Conservation (phyloP, 352 stramenopile genomes). For the Globisporangium nodosum region DNA sequence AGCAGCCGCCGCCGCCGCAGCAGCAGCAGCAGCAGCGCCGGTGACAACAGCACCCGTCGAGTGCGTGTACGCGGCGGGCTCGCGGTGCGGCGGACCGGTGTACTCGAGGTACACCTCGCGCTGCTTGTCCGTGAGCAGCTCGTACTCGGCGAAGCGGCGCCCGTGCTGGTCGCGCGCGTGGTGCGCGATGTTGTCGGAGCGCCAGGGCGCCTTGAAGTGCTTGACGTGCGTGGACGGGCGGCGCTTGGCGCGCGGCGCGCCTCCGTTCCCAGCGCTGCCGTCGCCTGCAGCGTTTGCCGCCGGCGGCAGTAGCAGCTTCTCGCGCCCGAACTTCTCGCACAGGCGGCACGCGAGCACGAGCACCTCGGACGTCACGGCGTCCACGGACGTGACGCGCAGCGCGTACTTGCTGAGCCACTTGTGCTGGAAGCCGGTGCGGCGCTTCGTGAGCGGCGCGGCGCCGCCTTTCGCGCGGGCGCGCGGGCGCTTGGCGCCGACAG, state of each 20-base stretch:
- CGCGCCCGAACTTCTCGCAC: slow-evolving; percentile 13
- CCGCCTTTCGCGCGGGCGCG: neutral
- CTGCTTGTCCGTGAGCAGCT: slow-evolving; percentile 14
- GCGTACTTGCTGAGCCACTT: slow-evolving; percentile 16
- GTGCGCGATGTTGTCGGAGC: slow-evolving; percentile 14
- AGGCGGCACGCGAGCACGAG: slow-evolving; percentile 13
- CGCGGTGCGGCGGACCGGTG: neutral
- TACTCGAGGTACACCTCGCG: slow-evolving; percentile 13
- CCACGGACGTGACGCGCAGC: slow-evolving; percentile 9
- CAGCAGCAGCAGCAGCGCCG: neutral
- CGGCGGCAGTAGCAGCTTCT: slow-evolving; percentile 6
- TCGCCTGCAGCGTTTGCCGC: neutral
- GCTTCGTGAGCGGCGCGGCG: slow-evolving; percentile 2
- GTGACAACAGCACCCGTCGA: neutral
- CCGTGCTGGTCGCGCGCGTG: slow-evolving; percentile 13
- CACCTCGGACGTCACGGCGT: slow-evolving; percentile 13
- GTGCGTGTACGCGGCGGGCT: neutral
- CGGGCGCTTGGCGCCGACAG: neutral
- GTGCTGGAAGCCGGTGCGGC: slow-evolving; percentile 13
- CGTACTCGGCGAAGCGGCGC: slow-evolving; percentile 11
- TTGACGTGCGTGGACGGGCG: slow-evolving; percentile 12
- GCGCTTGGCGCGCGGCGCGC: slow-evolving; percentile 8
- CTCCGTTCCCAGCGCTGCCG: neutral
- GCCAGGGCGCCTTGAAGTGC: slow-evolving; percentile 16
- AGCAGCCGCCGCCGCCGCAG: neutral